Percentiles rank a stretch among this genome's conserved stretches.
These are phyloP conservation scores for Gaeumannomyces tritici DNA, from an alignment of 2,329 filamentous ascomycete species.

Conservation along the genomic window DNA sequence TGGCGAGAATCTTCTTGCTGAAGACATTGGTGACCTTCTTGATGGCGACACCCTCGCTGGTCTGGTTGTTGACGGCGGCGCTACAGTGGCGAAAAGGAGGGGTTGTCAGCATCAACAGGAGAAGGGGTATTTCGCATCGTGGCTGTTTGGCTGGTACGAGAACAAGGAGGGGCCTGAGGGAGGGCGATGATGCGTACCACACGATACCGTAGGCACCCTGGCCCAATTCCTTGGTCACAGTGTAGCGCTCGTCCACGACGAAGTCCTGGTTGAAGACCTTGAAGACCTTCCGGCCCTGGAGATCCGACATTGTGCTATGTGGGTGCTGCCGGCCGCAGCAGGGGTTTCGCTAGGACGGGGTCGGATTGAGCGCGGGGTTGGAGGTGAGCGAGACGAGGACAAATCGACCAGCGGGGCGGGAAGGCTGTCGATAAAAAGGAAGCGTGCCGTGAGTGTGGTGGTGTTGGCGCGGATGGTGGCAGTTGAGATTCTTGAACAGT, in stretches of 20 bases:
- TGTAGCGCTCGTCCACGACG: constrained; percentile 95
- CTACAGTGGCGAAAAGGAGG: constrained; percentile 33
- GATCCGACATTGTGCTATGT: constrained; percentile 19
- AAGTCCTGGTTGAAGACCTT: constrained; percentile 99
- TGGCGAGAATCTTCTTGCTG: constrained; percentile 98
- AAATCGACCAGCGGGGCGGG: neutral
- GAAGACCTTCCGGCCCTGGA: constrained; percentile 70
- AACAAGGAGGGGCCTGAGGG: neutral
- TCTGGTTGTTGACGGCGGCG: constrained; percentile 85
- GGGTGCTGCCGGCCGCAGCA: neutral
- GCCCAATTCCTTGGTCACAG: constrained; percentile 95
- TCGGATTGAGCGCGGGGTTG: neutral
- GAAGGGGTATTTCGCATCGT: neutral
- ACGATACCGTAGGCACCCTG: constrained; percentile 98
- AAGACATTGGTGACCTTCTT: constrained; percentile 99
- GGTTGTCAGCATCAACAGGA: constrained; percentile 3
- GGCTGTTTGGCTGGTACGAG: neutral
- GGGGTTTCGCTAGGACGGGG: neutral
- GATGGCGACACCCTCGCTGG: constrained; percentile 89
- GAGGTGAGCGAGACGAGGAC: neutral
- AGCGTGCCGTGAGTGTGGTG: neutral
- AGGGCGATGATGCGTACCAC: constrained; percentile 54
- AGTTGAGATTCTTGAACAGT: neutral
- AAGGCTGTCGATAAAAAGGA: neutral
- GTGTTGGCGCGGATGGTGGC: neutral